phyloP scores from a whole-genome alignment of 176 grass and related monocot species.

The Avena insularis region DNA sequence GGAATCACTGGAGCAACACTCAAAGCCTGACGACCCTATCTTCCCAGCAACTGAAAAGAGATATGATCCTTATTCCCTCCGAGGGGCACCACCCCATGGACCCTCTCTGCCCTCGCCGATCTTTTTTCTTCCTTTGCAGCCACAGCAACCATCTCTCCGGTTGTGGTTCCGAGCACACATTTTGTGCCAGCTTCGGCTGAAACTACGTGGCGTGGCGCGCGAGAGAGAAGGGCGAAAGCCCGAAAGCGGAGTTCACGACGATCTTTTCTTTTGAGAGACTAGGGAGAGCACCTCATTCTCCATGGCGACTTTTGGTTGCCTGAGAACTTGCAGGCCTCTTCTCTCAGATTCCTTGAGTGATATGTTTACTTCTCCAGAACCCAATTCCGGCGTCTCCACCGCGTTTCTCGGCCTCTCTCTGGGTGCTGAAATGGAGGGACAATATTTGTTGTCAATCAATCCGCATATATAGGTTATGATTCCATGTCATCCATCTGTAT shows the following conservation, averaged over 20 bases:
- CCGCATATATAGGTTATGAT: not conserved
- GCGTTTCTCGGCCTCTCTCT: conserved; percentile 27
- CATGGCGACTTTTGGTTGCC: conserved; percentile 57
- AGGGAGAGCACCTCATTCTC: conserved; percentile 73
- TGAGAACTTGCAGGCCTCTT: conserved; percentile 36
- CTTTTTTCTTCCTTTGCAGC: conserved; percentile 55
- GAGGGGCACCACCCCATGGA: conserved; percentile 24
- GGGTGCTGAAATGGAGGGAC: conserved; percentile 39
- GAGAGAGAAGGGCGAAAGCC: conserved; percentile 58
- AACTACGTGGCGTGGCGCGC: conserved; percentile 51
- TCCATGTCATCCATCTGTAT: conserved; percentile 20
- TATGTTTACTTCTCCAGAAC: conserved; percentile 43
- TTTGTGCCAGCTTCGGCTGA: conserved; percentile 58
- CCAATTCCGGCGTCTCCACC: conserved; percentile 48
- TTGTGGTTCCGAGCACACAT: conserved; percentile 49
- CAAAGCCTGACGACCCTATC: conserved; percentile 59
- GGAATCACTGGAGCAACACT: conserved; percentile 64
- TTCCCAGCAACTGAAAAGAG: conserved; percentile 75
- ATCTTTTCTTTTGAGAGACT: conserved; percentile 55
- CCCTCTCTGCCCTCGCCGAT: conserved; percentile 42
- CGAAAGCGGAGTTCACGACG: conserved; percentile 48
- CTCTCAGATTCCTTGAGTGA: conserved; percentile 53
- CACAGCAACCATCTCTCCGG: conserved; percentile 45
- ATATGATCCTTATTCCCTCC: conserved; percentile 93
- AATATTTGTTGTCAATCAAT: conserved; percentile 36